Evolutionary conservation across 1,284 basidiomycete genomes (phyloP), one percentile per base, ranked within the genome.

Genomic region (Moesziomyces globuligerus): DNA sequence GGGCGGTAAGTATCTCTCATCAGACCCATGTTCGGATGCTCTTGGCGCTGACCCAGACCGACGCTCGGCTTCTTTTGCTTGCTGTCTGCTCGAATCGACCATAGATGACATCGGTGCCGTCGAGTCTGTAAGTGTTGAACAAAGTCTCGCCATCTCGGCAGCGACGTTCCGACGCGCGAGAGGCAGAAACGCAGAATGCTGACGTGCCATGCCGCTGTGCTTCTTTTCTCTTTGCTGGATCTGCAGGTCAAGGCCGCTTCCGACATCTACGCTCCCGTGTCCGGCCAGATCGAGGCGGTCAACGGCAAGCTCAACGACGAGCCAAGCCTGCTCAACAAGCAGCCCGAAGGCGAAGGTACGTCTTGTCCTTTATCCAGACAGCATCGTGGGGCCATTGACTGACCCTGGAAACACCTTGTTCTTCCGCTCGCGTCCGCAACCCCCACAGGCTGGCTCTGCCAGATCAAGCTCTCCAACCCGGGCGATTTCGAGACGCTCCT

Each of bases 201-300:
- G 48, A 66, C 48, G 10, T 8, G 36, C 15, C 4, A 41, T 39
- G 8, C 10, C 20, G 7, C 21, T 20, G n/a, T n/a, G n/a, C 18
- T 32, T n/a, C 24, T 9, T 20, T 8, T 7, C 20, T 36, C n/a
- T 47, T 7, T 29, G 3, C 7, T 38, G 11, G 5, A 15, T 7
- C 10, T 5, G 32, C 48, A 72, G 67, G 73, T 98, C 70, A 99
- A 99, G 84, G 93, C 94, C 38, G 93, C 94, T 29, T 96, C 94
- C 7, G 94, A 97, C 83, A 95, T 97, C 81, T 98, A 93, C 84
- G 92, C 94, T 9, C 96, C 95, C 34, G 88, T 98, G 39, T 92
- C 92, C 6, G 96, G 95, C 11, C 87, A 86, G 17, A 85, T 98
- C 34, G 86, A 89, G 70, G 89, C 89, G 78, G 88, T 97, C 77